Conservation (phyloP, 169 alveolate species). For the Plasmodium gonderi region DNA sequence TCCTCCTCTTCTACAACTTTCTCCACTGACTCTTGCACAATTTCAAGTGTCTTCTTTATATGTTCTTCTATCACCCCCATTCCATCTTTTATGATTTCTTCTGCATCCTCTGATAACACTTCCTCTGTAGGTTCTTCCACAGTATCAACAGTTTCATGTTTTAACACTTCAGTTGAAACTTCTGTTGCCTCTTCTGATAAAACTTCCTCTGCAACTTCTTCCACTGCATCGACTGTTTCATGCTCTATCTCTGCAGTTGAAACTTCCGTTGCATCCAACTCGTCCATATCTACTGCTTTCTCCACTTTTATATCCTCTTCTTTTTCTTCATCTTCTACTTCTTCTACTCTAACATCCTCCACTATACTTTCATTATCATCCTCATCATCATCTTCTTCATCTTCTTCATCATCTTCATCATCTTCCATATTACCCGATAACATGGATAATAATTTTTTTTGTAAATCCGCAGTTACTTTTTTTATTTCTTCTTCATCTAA, state of each 20-base stretch:
- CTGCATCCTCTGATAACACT: not conserved
- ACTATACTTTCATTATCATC: not conserved
- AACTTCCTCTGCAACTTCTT: not conserved
- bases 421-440: not conserved
- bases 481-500: not conserved
- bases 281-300: not conserved
- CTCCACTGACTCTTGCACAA: not conserved
- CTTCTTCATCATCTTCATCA: not conserved
- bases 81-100: not conserved
- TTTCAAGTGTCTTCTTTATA: not conserved
- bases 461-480: not conserved
- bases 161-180: not conserved
- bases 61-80: not conserved
- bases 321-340: not conserved
- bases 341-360: not conserved
- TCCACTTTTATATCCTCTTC: not conserved
- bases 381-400: not conserved
- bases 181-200: not conserved
- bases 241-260: not conserved
- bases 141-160: not conserved
- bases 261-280: not conserved
- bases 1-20: not conserved
- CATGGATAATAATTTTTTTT: not conserved
- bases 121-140: slow-evolving; percentile 2
- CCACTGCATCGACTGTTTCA: not conserved